Evolutionary conservation across 208 protist species (phyloP), one percentile per base, ranked within the genome.

Genomic region (Endotrypanum monterogeii): DNA sequence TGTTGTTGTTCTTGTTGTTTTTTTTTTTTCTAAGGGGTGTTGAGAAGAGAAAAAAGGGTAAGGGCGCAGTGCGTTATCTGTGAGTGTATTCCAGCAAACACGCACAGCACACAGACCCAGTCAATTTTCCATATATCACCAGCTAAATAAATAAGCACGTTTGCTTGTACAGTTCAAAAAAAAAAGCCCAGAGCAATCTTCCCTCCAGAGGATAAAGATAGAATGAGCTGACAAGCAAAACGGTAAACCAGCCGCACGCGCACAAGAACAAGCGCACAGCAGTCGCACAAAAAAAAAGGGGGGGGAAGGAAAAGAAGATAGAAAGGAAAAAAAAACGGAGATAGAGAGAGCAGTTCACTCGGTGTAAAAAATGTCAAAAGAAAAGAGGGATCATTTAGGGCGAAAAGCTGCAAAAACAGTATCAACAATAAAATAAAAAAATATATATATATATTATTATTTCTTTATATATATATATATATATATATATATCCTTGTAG

Each of bases 251-350:
- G 12, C 44, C 44, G 44, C 44, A 48, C 44, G 44, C 8, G 12
- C 12, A 48, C 44, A 5, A 48, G 44, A 48, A 48, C 8, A 5
- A 5, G 54, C 5, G 54, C 11, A 28, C 16, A 14, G 7, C 54
- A 57, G 5, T 30, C 7, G 12, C 58, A 65, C 14, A 7, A 32
- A 32, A 2, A 55, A 2, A 20, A 25, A 58, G n/a, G 25, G 48
- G 41, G 23, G 57, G 65, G 58, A 50, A n/a, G n/a, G 41, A 32
- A 76, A 23, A 23, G 3, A 9, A 50, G 37, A 35, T 55, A 54
- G 62, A 28, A 74, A 57, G 41, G 25, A 67, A 55, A 25, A 37
- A 20, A 67, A 55, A 57, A 20, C 23, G 54, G 7, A 57, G n/a
- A n/a, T n/a, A n/a, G n/a, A n/a, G n/a, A n/a, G n/a, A n/a, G n/a